Conservation (phyloP, 2,329 filamentous ascomycete species). For the Cadophora malorum region DNA sequence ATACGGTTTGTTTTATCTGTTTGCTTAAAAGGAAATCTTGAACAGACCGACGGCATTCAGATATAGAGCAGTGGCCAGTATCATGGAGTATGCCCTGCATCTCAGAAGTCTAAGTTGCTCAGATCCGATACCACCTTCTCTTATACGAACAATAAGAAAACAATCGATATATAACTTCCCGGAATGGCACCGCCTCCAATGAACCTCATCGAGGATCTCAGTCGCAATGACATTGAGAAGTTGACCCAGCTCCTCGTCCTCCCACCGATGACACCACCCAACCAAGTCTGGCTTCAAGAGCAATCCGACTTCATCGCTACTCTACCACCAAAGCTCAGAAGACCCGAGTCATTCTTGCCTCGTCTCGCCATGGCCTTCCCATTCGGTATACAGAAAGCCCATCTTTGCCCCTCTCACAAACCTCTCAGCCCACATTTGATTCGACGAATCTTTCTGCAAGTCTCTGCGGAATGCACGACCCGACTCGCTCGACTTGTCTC, state of each 20-base stretch:
- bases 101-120: neutral
- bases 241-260: constrained; percentile 31
- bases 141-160: no score
- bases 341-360: constrained; percentile 26
- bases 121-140: neutral
- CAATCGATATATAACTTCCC: neutral
- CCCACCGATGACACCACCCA: neutral
- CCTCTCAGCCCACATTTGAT: constrained; percentile 52
- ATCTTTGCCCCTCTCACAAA: constrained; percentile 52
- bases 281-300: constrained; percentile 28
- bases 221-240: neutral
- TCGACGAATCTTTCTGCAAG: constrained; percentile 51
- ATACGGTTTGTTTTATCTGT: neutral
- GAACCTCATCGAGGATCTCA: constrained; percentile 18
- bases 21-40: neutral
- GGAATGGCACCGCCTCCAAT: constrained; percentile 14
- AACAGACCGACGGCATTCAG: neutral
- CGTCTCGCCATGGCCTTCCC: constrained; percentile 24
- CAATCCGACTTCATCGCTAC: constrained; percentile 25
- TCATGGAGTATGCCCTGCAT: neutral
- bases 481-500: constrained; percentile 42
- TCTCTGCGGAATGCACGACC: constrained; percentile 52
- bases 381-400: constrained; percentile 30
- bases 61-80: constrained; percentile 9
- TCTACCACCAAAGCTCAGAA: constrained; percentile 32